These are phyloP conservation scores for Fusarium sp. DNA, from an alignment of 2,329 filamentous ascomycete species.

Conservation along the genomic window DNA sequence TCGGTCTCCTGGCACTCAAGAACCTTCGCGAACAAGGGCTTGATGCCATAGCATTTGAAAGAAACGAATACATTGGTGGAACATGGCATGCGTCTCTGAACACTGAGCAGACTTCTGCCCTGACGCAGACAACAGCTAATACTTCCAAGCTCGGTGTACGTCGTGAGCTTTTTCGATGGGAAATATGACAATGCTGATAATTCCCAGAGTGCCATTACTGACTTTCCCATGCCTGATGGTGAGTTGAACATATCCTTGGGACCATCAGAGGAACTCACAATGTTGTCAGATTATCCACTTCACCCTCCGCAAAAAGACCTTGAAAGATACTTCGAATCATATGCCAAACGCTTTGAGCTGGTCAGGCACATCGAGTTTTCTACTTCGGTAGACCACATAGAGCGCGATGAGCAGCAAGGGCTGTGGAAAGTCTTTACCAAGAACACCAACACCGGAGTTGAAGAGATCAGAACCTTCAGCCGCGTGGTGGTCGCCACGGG, in stretches of 20 bases:
- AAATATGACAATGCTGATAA: constrained; percentile 5
- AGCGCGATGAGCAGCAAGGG: constrained; percentile 40
- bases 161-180: background rate
- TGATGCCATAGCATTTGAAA: constrained; percentile 55
- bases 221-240: constrained; percentile 51
- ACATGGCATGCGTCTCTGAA: constrained; percentile 55
- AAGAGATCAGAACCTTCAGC: constrained; percentile 46
- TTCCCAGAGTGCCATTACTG: constrained; percentile 47
- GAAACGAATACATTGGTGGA: constrained; percentile 54
- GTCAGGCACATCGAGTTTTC: constrained; percentile 44
- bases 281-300: constrained; percentile 30
- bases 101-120: constrained; percentile 50
- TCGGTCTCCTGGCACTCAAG: constrained; percentile 56
- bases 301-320: constrained; percentile 46
- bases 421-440: constrained; percentile 48
- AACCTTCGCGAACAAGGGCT: constrained; percentile 58
- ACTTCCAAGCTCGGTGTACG: constrained; percentile 48
- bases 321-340: constrained; percentile 49
- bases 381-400: constrained; percentile 42
- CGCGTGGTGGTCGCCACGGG: constrained; percentile 52
- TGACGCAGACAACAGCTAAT: constrained; percentile 47
- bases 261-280: background rate
- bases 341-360: constrained; percentile 48
- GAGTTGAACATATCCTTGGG: background rate
- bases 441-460: constrained; percentile 36